phyloP scores from a whole-genome alignment of 352 stramenopile species.

The Globisporangium spiculum region DNA sequence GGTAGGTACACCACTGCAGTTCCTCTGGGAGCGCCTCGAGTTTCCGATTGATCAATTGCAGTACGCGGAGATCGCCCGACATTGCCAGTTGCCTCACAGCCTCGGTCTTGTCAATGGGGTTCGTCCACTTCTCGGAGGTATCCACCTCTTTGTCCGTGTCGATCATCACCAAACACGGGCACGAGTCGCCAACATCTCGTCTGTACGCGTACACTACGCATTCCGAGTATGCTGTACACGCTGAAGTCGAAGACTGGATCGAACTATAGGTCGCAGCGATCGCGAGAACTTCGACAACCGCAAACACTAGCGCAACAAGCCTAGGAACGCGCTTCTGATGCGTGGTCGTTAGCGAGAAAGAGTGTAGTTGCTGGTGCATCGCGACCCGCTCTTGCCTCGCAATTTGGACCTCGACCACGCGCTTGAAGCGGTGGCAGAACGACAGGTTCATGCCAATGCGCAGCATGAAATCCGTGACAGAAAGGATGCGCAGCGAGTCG shows the following conservation, averaged over 20 bases:
- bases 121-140: constrained; percentile 35
- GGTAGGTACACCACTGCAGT: neutral
- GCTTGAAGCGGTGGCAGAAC: constrained; percentile 15
- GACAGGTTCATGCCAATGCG: neutral
- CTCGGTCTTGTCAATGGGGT: constrained; percentile 24
- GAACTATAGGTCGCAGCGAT: too few species aligned
- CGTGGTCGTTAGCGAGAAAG: too few species aligned
- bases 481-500: constrained; percentile 30
- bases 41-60: constrained; percentile 34
- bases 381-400: too few species aligned
- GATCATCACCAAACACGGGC: constrained; percentile 32
- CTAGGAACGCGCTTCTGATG: constrained; percentile 10
- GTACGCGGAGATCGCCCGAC: constrained; percentile 25
- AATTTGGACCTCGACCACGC: constrained; percentile 30
- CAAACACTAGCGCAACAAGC: constrained; percentile 8
- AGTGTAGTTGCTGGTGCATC: too few species aligned
- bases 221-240: constrained; percentile 20
- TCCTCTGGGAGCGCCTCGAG: constrained; percentile 23
- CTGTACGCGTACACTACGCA: constrained; percentile 29
- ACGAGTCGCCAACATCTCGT: constrained; percentile 1
- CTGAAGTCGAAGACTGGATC: neutral
- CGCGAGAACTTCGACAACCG: constrained; percentile 6
- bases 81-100: constrained; percentile 21
- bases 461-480: constrained; percentile 18
- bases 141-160: constrained; percentile 24